These are phyloP conservation scores for Darksidea phi DNA, from an alignment of 495 filamentous ascomycete species.

Conservation along the genomic window DNA sequence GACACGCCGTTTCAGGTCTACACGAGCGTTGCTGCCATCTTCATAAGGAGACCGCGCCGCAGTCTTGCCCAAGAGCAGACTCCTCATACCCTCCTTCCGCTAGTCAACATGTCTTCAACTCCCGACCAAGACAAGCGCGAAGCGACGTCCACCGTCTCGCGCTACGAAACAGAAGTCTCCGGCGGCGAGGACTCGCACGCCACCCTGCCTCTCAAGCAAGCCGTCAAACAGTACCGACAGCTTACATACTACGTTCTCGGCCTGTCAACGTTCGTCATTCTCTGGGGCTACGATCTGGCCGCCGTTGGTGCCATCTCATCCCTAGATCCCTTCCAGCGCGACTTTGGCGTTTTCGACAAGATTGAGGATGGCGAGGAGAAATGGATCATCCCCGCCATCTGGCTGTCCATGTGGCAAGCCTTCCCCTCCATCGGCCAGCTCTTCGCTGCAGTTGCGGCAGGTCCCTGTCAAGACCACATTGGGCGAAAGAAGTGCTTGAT, in stretches of 20 bases:
- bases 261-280: background rate
- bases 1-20: no score
- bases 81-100: no score
- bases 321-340: background rate
- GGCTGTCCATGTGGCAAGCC: slow-evolving; percentile 15
- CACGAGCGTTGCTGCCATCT: no score
- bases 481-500: slow-evolving; percentile 16
- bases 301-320: background rate
- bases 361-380: background rate
- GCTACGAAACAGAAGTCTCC: background rate
- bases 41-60: no score
- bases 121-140: background rate
- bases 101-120: background rate
- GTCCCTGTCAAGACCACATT: slow-evolving; percentile 9
- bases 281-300: slow-evolving; percentile 1
- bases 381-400: slow-evolving; percentile 19
- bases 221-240: background rate
- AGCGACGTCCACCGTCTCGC: background rate
- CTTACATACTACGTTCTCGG: background rate
- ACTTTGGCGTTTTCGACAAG: slow-evolving; percentile 1
- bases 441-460: background rate
- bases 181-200: background rate
- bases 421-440: slow-evolving; percentile 17
- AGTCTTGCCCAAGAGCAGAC: no score
- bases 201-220: background rate